Conservation (phyloP, 352 stramenopile genomes). For the Phytophthora fragariae region DNA sequence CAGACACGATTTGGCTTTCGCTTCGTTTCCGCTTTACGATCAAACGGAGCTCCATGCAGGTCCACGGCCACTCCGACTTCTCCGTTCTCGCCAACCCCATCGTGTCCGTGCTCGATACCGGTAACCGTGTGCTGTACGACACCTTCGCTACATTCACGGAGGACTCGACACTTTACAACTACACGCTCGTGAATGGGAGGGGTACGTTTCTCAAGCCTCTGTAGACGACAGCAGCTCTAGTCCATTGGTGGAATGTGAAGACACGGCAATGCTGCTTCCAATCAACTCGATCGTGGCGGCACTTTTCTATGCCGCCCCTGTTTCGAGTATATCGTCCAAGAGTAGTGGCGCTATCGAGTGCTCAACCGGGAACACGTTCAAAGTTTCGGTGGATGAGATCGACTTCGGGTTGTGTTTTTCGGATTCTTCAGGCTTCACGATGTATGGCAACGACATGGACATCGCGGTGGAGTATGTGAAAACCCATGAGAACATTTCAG, state of each 20-base stretch:
- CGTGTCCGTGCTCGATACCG: conserved; percentile 13
- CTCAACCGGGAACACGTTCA: conserved; percentile 28
- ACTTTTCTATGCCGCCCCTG: conserved; percentile 20
- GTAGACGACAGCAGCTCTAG: neutral
- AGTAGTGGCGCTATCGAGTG: conserved; percentile 27
- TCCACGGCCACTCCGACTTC: conserved; percentile 41
- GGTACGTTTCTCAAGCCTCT: conserved; percentile 27
- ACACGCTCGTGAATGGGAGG: conserved; percentile 35
- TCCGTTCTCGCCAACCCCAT: conserved; percentile 38
- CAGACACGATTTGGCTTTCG: conserved; percentile 19
- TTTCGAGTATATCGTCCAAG: conserved; percentile 17
- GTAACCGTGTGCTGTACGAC: conserved; percentile 34
- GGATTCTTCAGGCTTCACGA: conserved; percentile 17
- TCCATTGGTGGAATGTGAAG: conserved; percentile 16
- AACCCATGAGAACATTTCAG: conserved; percentile 13
- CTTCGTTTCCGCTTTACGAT: conserved; percentile 42
- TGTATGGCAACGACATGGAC: conserved; percentile 29
- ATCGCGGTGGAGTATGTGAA: conserved; percentile 29
- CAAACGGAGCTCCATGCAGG: conserved; percentile 41
- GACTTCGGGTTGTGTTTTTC: conserved; percentile 35
- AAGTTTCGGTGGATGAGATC: conserved; percentile 35
- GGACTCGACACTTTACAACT: conserved; percentile 29
- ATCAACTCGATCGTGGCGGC: conserved; percentile 39
- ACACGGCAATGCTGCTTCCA: conserved; percentile 17
- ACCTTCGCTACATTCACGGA: conserved; percentile 33